Conservation (phyloP, 140 eudicot species). For the Erigeron philadelphicus region DNA sequence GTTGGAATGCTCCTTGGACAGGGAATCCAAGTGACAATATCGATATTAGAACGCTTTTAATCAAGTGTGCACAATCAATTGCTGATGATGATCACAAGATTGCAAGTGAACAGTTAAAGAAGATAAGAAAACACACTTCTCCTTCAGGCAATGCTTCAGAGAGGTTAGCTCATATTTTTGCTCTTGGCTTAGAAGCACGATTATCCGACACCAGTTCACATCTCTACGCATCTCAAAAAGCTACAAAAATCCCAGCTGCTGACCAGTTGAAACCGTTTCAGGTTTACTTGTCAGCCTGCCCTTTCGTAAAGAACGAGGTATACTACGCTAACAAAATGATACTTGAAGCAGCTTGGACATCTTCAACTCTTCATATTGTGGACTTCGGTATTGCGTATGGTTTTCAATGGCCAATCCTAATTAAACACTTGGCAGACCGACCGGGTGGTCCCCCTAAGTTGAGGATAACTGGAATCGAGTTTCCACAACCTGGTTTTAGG, state of each 20-base stretch:
- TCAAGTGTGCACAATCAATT: slow-evolving; percentile 60
- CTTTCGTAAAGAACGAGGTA: slow-evolving; percentile 49
- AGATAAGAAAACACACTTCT: slow-evolving; percentile 47
- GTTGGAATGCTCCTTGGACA: slow-evolving; percentile 32
- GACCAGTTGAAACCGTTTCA: slow-evolving; percentile 65
- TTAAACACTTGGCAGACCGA: slow-evolving; percentile 34
- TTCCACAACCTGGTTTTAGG: slow-evolving; percentile 50
- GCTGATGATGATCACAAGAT: slow-evolving; percentile 49
- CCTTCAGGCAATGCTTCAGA: slow-evolving; percentile 50
- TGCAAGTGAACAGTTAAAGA: slow-evolving; percentile 51
- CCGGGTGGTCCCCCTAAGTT: slow-evolving; percentile 48
- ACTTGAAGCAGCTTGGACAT: slow-evolving; percentile 26
- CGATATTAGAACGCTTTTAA: slow-evolving; percentile 46
- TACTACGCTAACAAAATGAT: slow-evolving; percentile 54
- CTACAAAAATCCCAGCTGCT: slow-evolving; percentile 42
- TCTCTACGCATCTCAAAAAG: slow-evolving; percentile 42
- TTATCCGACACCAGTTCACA: slow-evolving; percentile 63
- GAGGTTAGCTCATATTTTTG: slow-evolving; percentile 50
- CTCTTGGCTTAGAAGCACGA: slow-evolving; percentile 62
- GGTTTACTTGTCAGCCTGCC: slow-evolving; percentile 43
- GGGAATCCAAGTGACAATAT: slow-evolving; percentile 32
- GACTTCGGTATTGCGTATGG: slow-evolving; percentile 60
- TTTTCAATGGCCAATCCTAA: slow-evolving; percentile 58
- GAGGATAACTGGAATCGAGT: slow-evolving; percentile 53
- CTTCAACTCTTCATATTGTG: slow-evolving; percentile 49